Percentiles rank a stretch among this genome's conserved stretches.
Conservation (phyloP, 345 rosid species). For the Limnanthes douglasii region DNA sequence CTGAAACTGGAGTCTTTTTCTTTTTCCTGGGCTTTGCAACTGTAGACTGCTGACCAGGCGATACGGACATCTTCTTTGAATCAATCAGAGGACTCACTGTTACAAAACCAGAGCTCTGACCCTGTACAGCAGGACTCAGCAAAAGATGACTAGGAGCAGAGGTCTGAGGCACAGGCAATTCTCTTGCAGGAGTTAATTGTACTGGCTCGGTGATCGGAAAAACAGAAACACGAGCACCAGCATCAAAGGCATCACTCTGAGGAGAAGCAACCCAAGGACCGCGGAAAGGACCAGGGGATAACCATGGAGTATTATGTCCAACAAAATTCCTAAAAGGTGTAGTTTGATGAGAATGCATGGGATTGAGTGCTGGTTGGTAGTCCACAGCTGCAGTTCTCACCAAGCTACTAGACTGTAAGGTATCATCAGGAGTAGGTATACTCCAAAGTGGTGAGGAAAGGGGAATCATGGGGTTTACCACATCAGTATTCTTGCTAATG, state of each 20-base stretch:
- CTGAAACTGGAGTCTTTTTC: constrained; percentile 43
- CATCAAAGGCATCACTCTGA: constrained; percentile 43
- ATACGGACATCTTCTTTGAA: constrained; percentile 21
- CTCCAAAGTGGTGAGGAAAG: constrained; percentile 85
- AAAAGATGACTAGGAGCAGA: constrained; percentile 31
- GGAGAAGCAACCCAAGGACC: constrained; percentile 60
- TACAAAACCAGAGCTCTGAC: constrained; percentile 24
- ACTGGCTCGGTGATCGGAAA: constrained; percentile 43
- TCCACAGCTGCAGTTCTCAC: constrained; percentile 47
- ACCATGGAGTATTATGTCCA: constrained; percentile 58
- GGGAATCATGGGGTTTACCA: constrained; percentile 38
- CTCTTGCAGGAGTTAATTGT: constrained; percentile 48
- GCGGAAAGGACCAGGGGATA: constrained; percentile 56
- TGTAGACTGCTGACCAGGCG: constrained; percentile 35
- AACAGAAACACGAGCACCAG: constrained; percentile 36
- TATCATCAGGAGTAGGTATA: constrained; percentile 38
- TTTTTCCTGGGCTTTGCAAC: constrained; percentile 64
- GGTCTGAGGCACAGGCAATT: constrained; percentile 26
- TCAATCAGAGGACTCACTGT: constrained; percentile 28
- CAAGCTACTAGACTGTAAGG: constrained; percentile 35
- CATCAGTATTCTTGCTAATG: constrained; percentile 39
- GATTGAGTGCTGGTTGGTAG: constrained; percentile 48
- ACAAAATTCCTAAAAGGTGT: constrained; percentile 38
- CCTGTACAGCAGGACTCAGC: constrained; percentile 18
- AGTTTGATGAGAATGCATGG: constrained; percentile 56